Evolutionary conservation across 306 rosid species (phyloP).

Genomic region (Hippophae rhamnoides): DNA sequence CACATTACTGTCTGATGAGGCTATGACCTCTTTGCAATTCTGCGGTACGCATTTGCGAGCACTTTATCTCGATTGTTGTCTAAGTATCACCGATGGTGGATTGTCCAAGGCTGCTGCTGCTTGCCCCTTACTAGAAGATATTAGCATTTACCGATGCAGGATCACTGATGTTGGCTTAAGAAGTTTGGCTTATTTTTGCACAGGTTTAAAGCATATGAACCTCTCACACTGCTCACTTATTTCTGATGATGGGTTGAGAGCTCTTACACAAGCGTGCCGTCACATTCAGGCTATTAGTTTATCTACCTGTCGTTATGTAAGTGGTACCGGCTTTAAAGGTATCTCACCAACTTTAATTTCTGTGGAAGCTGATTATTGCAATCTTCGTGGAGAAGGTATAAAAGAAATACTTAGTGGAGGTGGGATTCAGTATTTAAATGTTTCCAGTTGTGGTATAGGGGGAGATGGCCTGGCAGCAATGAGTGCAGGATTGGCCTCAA

Average conservation of each 20-base stretch:
- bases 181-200: slow-evolving; percentile 35
- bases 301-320: slow-evolving; percentile 31
- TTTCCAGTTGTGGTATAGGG: slow-evolving; percentile 25
- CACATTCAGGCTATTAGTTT: slow-evolving; percentile 39
- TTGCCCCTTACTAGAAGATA: slow-evolving; percentile 29
- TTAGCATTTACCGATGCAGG: slow-evolving; percentile 47
- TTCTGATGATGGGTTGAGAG: slow-evolving; percentile 42
- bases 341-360: slow-evolving; percentile 41
- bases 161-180: slow-evolving; percentile 41
- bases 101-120: slow-evolving; percentile 35
- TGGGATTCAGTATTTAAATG: slow-evolving; percentile 40
- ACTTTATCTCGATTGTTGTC: slow-evolving; percentile 44
- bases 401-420: slow-evolving; percentile 40
- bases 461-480: slow-evolving; percentile 29
- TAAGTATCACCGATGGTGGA: slow-evolving; percentile 41
- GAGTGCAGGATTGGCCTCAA: slow-evolving; percentile 29
- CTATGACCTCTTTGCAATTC: slow-evolving; percentile 28
- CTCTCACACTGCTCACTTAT: slow-evolving; percentile 38
- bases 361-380: slow-evolving; percentile 48
- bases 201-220: slow-evolving; percentile 34
- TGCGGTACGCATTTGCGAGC: slow-evolving; percentile 45
- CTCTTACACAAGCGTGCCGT: slow-evolving; percentile 29
- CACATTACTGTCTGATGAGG: slow-evolving; percentile 36
- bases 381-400: slow-evolving; percentile 37
- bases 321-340: slow-evolving; percentile 43